phyloP scores from a whole-genome alignment of 1,284 basidiomycete genomes.

The Malassezia globosa region DNA sequence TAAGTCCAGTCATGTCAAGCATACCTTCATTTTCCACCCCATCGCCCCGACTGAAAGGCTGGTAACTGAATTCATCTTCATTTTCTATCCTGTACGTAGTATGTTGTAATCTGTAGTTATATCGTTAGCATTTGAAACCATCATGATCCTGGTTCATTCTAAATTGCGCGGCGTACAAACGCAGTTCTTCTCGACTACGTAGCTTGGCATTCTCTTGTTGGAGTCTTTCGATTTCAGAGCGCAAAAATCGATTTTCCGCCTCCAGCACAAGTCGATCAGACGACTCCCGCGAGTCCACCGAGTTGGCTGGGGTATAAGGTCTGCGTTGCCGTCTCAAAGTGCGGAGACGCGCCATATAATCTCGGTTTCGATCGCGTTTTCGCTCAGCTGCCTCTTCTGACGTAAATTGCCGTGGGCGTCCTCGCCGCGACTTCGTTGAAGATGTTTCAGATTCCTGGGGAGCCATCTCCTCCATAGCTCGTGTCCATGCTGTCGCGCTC shows the following conservation, averaged over 20 bases:
- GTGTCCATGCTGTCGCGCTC: constrained; percentile 27
- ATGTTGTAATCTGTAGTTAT: too few relatives aligned
- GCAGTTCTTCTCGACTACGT: constrained; percentile 27
- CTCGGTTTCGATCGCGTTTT: constrained; percentile 14
- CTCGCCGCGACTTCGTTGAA: constrained; percentile 1
- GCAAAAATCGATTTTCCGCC: constrained; percentile 31
- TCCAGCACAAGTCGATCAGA: constrained; percentile 20
- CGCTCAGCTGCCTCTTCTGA: constrained; percentile 14
- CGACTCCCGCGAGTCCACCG: constrained; percentile 7
- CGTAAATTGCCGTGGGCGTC: constrained; percentile 11
- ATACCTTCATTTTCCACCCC: background rate
- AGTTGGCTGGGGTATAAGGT: constrained; percentile 19
- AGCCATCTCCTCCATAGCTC: constrained; percentile 29
- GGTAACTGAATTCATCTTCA: too few relatives aligned
- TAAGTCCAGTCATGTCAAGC: background rate
- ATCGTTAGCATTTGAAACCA: too few relatives aligned
- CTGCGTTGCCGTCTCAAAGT: constrained; percentile 10
- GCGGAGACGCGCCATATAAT: constrained; percentile 15
- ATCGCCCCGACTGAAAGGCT: too few relatives aligned
- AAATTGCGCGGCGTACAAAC: constrained; percentile 11
- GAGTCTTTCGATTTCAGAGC: constrained; percentile 29
- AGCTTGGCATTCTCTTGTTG: constrained; percentile 33
- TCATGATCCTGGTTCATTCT: background rate
- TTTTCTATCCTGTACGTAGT: too few relatives aligned
- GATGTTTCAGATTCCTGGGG: background rate